These are phyloP conservation scores for Arthrobotrys megalospora DNA, from an alignment of 2,329 filamentous ascomycete genomes.

Conservation along the genomic window DNA sequence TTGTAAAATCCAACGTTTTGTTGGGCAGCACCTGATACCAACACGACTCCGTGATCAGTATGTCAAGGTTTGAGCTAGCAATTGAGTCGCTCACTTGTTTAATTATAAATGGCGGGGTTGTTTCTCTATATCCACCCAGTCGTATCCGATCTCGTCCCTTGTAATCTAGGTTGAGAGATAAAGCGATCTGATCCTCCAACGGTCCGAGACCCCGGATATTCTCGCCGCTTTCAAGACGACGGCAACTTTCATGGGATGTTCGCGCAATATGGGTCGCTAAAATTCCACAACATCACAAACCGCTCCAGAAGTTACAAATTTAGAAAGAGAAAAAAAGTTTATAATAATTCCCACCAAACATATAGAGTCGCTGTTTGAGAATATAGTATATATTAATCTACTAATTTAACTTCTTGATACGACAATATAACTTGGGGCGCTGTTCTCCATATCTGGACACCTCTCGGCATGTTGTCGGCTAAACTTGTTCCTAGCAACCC, in stretches of 20 bases:
- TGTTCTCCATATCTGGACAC: constrained; percentile 15
- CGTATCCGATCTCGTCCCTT: constrained; percentile 43
- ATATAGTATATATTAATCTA: constrained; percentile 32
- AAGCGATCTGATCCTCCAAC: constrained; percentile 47
- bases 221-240: constrained; percentile 30
- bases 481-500: constrained; percentile 40
- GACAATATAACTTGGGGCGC: constrained; percentile 11
- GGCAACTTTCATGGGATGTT: constrained; percentile 32
- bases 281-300: constrained; percentile 1
- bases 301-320: not conserved
- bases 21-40: constrained; percentile 13
- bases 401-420: constrained; percentile 15
- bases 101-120: constrained; percentile 23
- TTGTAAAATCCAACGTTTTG: constrained; percentile 22
- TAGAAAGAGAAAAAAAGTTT: constrained; percentile 1
- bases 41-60: constrained; percentile 2
- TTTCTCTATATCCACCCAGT: constrained; percentile 18
- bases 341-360: constrained; percentile 18
- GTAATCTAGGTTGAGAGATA: constrained; percentile 54
- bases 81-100: constrained; percentile 13
- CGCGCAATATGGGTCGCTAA: constrained; percentile 12
- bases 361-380: not conserved
- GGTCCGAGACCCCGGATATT: constrained; percentile 60
- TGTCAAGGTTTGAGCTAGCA: not conserved
- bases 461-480: constrained; percentile 58